Percentiles rank a stretch among this genome's conserved stretches.
phyloP scores from a whole-genome alignment of 331 rosid genomes.

The Malus hybrid region DNA sequence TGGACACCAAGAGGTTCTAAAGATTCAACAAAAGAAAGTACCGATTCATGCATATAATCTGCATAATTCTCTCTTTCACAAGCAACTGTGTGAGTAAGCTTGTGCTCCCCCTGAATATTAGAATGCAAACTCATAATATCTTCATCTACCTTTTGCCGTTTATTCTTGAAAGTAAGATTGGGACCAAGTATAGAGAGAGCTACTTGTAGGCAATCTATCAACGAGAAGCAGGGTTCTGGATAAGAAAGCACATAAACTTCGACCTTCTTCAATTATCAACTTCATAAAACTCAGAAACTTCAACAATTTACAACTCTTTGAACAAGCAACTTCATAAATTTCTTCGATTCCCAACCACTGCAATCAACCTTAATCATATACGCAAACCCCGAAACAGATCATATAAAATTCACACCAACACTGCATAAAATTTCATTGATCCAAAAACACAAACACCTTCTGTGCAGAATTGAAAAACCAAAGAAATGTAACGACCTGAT shows the following conservation, averaged over 20 bases:
- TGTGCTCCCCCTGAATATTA: slow-evolving; percentile 34
- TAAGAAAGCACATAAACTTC: slow-evolving; percentile 45
- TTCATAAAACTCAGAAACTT: no score
- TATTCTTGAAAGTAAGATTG: slow-evolving; percentile 30
- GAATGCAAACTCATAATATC: slow-evolving; percentile 36
- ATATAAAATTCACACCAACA: no score
- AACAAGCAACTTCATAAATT: no score
- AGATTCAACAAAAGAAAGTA: slow-evolving; percentile 43
- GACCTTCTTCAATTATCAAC: no score
- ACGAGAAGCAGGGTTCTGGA: slow-evolving; percentile 51
- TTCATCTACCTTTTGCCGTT: slow-evolving; percentile 54
- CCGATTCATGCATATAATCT: slow-evolving; percentile 44
- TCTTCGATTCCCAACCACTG: no score
- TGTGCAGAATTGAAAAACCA: no score
- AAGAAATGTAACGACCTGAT: no score
- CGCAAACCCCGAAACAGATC: no score
- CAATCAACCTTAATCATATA: no score
- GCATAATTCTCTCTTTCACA: slow-evolving; percentile 49
- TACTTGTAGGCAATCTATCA: slow-evolving; percentile 73
- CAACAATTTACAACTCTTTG: no score
- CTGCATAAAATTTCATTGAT: no score
- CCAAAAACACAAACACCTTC: no score
- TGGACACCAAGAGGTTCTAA: slow-evolving; percentile 36
- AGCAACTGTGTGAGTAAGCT: slow-evolving; percentile 32
- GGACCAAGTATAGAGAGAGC: slow-evolving; percentile 71